Evolutionary conservation across 2,329 filamentous ascomycete genomes (phyloP).

Genomic region (Lachnellula cervina): DNA sequence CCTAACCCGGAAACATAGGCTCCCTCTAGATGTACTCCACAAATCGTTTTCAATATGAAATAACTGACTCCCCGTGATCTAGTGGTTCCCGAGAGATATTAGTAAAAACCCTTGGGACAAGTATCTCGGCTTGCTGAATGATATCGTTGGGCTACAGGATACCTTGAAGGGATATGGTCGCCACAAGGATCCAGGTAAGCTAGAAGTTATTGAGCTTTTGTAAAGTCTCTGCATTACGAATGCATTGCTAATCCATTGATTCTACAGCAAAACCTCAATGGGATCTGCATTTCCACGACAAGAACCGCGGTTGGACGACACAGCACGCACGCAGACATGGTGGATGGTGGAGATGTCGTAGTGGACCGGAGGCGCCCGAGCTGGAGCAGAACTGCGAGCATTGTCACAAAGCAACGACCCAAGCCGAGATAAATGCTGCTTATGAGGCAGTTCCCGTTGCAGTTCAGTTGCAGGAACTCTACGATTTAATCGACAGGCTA

Average conservation of each 20-base stretch:
- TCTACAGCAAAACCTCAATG: slow-evolving; percentile 6
- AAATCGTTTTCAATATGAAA: too few species aligned
- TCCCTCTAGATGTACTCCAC: too few species aligned
- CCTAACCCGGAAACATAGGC: too few species aligned
- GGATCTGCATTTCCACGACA: slow-evolving; percentile 24
- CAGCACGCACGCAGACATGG: slow-evolving; percentile 9
- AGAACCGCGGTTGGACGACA: slow-evolving; percentile 19
- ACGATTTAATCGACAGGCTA: background rate
- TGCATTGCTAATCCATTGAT: background rate
- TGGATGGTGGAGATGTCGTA: slow-evolving; percentile 29
- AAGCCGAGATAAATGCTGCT: background rate
- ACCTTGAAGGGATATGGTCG: slow-evolving; percentile 8
- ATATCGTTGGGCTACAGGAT: slow-evolving; percentile 14
- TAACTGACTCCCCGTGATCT: too few species aligned
- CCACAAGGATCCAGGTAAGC: background rate
- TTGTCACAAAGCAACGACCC: slow-evolving; percentile 8
- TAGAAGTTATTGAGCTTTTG: background rate
- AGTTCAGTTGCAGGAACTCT: background rate
- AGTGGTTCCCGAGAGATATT: slow-evolving; percentile 24
- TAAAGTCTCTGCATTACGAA: background rate
- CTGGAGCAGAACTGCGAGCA: slow-evolving; percentile 18
- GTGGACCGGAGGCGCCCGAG: slow-evolving; percentile 8
- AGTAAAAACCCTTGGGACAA: slow-evolving; percentile 17
- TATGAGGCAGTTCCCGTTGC: background rate
- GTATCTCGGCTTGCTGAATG: slow-evolving; percentile 16